Base-by-base conservation (phyloP, 192 early-diverging fungal species). In the Coemansia sp. region DNA sequence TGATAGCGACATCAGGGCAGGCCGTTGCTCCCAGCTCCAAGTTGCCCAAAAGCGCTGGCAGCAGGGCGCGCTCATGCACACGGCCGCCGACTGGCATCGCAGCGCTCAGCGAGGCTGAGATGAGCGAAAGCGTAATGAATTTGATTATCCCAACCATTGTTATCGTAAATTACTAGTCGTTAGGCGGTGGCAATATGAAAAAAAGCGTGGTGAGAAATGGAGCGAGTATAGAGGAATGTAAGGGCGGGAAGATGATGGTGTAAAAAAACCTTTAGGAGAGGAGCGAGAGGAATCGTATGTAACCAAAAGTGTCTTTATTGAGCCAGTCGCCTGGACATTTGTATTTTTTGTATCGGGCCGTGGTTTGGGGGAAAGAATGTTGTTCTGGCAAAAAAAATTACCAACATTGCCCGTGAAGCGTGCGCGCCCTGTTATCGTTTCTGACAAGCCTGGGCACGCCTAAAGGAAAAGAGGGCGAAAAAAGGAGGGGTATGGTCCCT, bases 21-120 rank as follows among this genome's bases (percentile, higher is more conserved):
- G 78, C 78, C 7, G 78, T 68, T 11, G 62, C 67, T 17, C 20
- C 54, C 36, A 80, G 61, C 6, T 74, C 62, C 37, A 80, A 22
- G 46, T 80, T 80, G 24, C 78, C 78, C n/a, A 80, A 73, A 47
- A 80, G 65, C 20, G 72, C 73, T 0, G 78, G 78, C 31, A 80
- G 24, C 43, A 80, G 56, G 1, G 78, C 77, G 14, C 77, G 77
- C 60, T 73, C 66, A 10, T 60, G 29, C 19, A 40, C 59, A 11
- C 37, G 27, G 31, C 40, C 47, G 32, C 38, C 60, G 20, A 60
- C 65, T 20, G 67, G 53, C n/a, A 43, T 35, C 20, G 62, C 62
- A 6, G 32, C 46, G 62, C 62, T 51, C 46, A 64, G 41, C 37
- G 51, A 42, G 25, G 57, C 57, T 19, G 49, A 59, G 42, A 68